These are phyloP conservation scores for Macrolepiota dolichaula DNA, from an alignment of 768 basidiomycete genomes.

Conservation along the genomic window DNA sequence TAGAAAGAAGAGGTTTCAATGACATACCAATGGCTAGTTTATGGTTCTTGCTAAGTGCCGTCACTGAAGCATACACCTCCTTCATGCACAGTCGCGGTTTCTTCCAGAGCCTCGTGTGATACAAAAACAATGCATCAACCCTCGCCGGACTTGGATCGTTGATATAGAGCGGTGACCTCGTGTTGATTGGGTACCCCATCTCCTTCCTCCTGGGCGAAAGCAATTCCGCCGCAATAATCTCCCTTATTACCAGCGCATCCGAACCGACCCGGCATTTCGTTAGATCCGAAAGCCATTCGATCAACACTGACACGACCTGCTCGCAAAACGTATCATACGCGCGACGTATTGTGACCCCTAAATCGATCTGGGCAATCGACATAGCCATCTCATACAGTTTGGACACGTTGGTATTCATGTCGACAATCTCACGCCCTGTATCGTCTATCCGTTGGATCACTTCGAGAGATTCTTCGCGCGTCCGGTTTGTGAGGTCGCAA, in stretches of 20 bases:
- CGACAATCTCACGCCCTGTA: conserved; percentile 78
- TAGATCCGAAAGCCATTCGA: conserved; percentile 83
- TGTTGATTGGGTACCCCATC: conserved; percentile 14
- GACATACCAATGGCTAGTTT: conserved; percentile 75
- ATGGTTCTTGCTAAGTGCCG: conserved; percentile 68
- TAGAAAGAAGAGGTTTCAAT: not conserved
- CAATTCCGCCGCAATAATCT: conserved; percentile 69
- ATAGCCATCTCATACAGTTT: conserved; percentile 75
- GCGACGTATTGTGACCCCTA: conserved; percentile 85
- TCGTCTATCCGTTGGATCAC: conserved; percentile 67
- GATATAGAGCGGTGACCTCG: conserved; percentile 32
- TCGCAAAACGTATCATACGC: conserved; percentile 89
- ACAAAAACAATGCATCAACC: conserved; percentile 74
- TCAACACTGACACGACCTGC: conserved; percentile 76
- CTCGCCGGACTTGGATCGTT: conserved; percentile 54
- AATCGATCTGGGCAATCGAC: conserved; percentile 80
- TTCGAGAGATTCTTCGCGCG: conserved; percentile 53
- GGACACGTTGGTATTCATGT: conserved; percentile 55
- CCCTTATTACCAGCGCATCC: conserved; percentile 65
- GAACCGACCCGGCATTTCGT: conserved; percentile 67
- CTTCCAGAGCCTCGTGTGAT: conserved; percentile 86
- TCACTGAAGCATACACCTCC: conserved; percentile 75
- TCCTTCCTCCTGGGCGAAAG: conserved; percentile 59
- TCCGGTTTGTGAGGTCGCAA: conserved; percentile 49
- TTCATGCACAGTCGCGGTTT: conserved; percentile 75